Base-by-base conservation (phyloP, 345 rosid genomes). In the Citrus reticulata region DNA sequence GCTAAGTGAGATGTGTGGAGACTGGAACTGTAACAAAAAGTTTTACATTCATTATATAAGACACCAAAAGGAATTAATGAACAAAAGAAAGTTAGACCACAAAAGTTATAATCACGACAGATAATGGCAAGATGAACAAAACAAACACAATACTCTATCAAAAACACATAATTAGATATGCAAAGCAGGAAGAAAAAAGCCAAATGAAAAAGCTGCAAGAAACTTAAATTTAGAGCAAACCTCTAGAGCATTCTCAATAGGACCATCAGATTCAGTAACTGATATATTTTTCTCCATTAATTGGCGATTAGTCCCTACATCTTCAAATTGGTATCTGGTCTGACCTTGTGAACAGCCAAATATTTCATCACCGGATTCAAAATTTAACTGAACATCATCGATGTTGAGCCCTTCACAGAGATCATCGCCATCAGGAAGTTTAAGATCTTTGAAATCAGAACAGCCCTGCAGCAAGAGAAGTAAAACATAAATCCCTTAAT, bases 401-500 rank as follows among this genome's bases (percentile, higher is more conserved):
- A 89, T 76, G 80, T 82, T 85, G 32, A 90, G 79, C 78, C 82
- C 87, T 80, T 84, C 89, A 59, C 88, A 93, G 59, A 94, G 79
- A 89, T 89, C 88, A 49, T 86, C 90, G 29, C 83, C 83, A 69
- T 87, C 90, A 13, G 75, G 86, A 73, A 84, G 82, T 78, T 81
- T 85, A 77, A 89, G 75, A 74, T 79, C 84, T 76, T 85, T 87
- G 24, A 87, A 70, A 39, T 74, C 39, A 19, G 87, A 80, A 68
- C 81, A 80, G n/a, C 54, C 91, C 86, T 83, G 81, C 55, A 78
- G 68, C 72, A 69, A 60, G 75, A 72, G 63, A 24, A 71, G 65
- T n/a, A 32, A 34, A 78, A 68, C 20, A 54, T 16, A 61, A 72
- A 7, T 46, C 70, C 25, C 37, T 19, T 19, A 54, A 17, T 19